Base-by-base conservation (phyloP, 2,329 filamentous ascomycete genomes). In the Verticillium longisporum region DNA sequence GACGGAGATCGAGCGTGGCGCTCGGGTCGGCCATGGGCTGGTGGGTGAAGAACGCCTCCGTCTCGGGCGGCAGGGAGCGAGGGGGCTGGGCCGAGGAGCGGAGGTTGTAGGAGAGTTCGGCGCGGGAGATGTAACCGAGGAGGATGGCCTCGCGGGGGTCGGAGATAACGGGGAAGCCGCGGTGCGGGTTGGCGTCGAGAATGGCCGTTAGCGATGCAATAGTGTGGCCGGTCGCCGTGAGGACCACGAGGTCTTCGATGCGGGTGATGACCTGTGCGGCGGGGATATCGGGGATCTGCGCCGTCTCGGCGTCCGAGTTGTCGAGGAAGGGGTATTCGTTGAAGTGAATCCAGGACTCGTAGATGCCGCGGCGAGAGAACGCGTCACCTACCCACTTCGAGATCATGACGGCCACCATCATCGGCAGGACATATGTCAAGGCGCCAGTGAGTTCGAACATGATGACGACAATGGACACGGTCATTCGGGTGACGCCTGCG, bases 401-500 rank as follows among this genome's bases (percentile, higher is more conserved):
- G 55, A 98, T 83, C 93, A 99, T 96, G 70, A 99, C 95, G 54
- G 93, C 92, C 65, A 99, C 91, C 95, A 99, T 99, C 74, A 98
- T 99, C 60, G 95, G 95, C 7, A 99, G 85, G 57, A 99, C 94
- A 71, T 98, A 98, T 0, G 92, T 96, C 33, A 99, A 83, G 1
- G 95, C 95, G 59, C 95, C 95, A 0, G 95, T 99, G 61, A 99
- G 87, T 78, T 99, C 95, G 71, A 99, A 99, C 90, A 97, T 97
- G 77, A 99, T 99, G 69, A 98, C 95, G 4, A 99, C 94, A 66
- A 99, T 97, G 13, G 93, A 97, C 11, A 97, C 92, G 0, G 95
- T 99, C 88, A 99, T 96, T 67, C 94, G 87, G 18, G 94, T 98
- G 38, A 96, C 92, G 56, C 95, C 95, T 6, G 91, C 91, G 1